Base-by-base conservation (phyloP, 164 flowering plant genomes). In the Dillenia suffruticosa region DNA sequence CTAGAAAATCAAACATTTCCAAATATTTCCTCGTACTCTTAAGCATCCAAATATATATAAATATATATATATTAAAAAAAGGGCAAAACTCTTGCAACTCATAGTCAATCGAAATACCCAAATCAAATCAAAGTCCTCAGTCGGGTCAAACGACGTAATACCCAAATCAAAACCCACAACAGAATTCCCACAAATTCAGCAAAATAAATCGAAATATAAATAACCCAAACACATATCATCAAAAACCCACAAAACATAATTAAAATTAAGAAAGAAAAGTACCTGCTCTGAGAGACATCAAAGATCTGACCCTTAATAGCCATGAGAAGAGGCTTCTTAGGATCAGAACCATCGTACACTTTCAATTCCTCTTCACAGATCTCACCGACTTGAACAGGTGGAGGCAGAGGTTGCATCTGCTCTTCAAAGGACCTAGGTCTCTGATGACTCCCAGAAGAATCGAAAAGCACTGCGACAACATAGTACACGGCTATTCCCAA, bases 271-370 rank as follows among this genome's bases (percentile, higher is more conserved):
- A n/a, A 10, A 10, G 55, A 3, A 52, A 16, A 16, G 46, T 14
- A 76, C 95, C 92, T 86, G 87, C 88, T 80, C 68, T 79, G 87
- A 0, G 99, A 82, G 53, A 94, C 96, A 70, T 94, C 99, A 68
- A 89, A 91, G 88, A 94, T 89, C 96, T 91, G 97, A 19, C 88
- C 89, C 78, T 91, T 94, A 71, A 94, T 92, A 10, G 99, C 99
- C 99, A 91, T 94, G 16, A 94, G 82, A 71, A 94, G 66, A 12
- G 99, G 99, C 72, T 88, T 94, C 53, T 79, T 81, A 1, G 84
- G 70, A 60, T 95, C 97, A 2, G 96, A 63, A 16, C 99, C 99
- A 65, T 92, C 96, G 55, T 89, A 95, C 10, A 59, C 75, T 70
- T 77, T 88, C 65, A 95, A 69, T 61, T 88, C 99, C 60, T 90